Evolutionary conservation across 768 basidiomycete species (phyloP).

Genomic region (Mycena latifolia): DNA sequence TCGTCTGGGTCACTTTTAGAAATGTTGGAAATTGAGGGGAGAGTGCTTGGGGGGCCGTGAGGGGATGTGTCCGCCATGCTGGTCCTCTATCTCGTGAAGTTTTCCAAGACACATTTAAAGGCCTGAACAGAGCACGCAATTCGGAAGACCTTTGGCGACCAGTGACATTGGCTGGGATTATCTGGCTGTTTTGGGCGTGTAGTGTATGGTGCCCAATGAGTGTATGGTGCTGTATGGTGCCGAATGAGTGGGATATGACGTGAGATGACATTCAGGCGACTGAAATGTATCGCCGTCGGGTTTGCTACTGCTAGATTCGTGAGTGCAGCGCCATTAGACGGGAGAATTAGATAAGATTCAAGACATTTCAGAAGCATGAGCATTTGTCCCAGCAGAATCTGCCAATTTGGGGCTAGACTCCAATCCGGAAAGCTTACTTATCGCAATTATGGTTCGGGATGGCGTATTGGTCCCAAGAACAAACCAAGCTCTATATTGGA

Average conservation of each 20-base stretch:
- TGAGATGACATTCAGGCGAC: background rate
- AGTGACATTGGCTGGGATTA: background rate
- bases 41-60: background rate
- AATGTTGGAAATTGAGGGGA: constrained; percentile 11
- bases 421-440: background rate
- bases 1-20: background rate
- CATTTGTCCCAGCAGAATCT: no score
- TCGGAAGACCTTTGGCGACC: constrained; percentile 21
- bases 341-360: no score
- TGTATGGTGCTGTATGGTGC: constrained; percentile 19
- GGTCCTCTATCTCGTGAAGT: no score
- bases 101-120: background rate
- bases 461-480: constrained; percentile 11
- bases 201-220: no score
- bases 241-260: constrained; percentile 17
- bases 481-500: no score
- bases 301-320: background rate
- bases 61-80: background rate
- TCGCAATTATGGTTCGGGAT: constrained; percentile 21
- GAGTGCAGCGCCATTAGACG: no score
- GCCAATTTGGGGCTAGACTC: no score
- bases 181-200: background rate
- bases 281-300: background rate
- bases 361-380: no score
- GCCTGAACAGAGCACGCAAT: constrained; percentile 23